phyloP scores from a whole-genome alignment of 1,284 basidiomycete genomes.

The Ceratobasidium sp. region DNA sequence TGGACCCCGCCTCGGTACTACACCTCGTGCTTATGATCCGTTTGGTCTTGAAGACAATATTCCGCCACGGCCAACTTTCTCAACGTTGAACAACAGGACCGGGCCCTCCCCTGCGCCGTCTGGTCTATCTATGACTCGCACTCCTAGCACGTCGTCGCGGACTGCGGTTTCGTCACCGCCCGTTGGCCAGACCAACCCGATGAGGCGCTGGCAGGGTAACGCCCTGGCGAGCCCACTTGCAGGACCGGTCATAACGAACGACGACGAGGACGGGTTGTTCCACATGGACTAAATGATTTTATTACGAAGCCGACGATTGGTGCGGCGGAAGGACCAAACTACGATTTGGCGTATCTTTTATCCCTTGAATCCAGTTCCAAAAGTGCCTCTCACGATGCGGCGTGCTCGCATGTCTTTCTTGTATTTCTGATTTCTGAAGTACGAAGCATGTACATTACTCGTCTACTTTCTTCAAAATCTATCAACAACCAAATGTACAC shows the following conservation, averaged over 20 bases:
- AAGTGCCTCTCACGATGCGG: not conserved
- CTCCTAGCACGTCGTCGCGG: constrained; percentile 33
- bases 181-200: constrained; percentile 26
- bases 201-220: constrained; percentile 46
- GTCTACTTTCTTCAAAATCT: constrained; percentile 10
- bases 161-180: constrained; percentile 16
- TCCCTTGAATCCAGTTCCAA: constrained; percentile 10
- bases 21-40: constrained; percentile 50
- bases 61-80: constrained; percentile 44
- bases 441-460: constrained; percentile 41
- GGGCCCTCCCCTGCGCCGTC: constrained; percentile 33
- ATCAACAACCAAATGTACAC: not conserved
- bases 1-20: constrained; percentile 43
- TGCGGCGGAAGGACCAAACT: constrained; percentile 9
- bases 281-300: constrained; percentile 62
- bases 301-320: constrained; percentile 2
- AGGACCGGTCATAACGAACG: constrained; percentile 65
- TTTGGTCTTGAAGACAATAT: constrained; percentile 43
- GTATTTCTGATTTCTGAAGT: constrained; percentile 32
- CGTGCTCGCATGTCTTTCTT: constrained; percentile 13
- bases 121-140: constrained; percentile 35
- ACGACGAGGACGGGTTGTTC: constrained; percentile 74
- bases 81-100: constrained; percentile 42
- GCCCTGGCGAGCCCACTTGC: constrained; percentile 63
- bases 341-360: constrained; percentile 18